Conservation (phyloP, 1,139 yeast genomes). For the Candida buenavistaensis region DNA sequence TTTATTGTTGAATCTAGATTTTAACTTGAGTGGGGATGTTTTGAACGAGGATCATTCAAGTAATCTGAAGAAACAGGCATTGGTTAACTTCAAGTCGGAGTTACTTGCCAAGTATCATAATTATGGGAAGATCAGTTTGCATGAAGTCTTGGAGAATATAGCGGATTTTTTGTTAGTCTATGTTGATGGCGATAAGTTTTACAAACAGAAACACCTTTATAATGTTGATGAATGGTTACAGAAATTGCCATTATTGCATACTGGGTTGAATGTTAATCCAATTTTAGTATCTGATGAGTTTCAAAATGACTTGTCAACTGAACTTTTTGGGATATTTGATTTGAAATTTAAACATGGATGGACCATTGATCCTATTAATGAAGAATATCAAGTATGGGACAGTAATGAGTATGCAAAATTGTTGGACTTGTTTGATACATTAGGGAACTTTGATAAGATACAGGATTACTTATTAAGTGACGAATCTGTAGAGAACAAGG, state of each 20-base stretch:
- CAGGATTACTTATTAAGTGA: constrained; percentile 39
- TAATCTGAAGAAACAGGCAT: constrained; percentile 12
- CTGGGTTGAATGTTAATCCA: constrained; percentile 77
- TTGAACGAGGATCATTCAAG: background rate
- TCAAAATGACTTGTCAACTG: constrained; percentile 37
- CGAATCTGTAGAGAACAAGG: constrained; percentile 16
- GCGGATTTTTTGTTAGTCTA: constrained; percentile 43
- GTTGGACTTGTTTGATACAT: constrained; percentile 22
- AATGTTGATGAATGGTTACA: constrained; percentile 42
- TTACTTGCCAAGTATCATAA: constrained; percentile 19
- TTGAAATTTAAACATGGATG: constrained; percentile 53
- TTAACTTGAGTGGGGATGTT: background rate
- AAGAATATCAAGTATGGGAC: constrained; percentile 3
- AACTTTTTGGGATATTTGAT: constrained; percentile 40
- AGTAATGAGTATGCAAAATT: constrained; percentile 21
- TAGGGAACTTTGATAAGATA: constrained; percentile 44
- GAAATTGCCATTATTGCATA: constrained; percentile 62
- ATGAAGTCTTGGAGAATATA: constrained; percentile 41
- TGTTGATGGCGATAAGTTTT: constrained; percentile 16
- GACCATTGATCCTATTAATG: constrained; percentile 31
- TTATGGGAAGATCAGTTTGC: constrained; percentile 24
- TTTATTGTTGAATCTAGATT: constrained; percentile 9
- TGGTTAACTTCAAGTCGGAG: constrained; percentile 25
- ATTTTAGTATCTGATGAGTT: constrained; percentile 62
- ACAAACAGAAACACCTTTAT: constrained; percentile 5